These are phyloP conservation scores for Talaromyces verruculosus DNA, from an alignment of 2,329 filamentous ascomycete genomes.

Conservation along the genomic window DNA sequence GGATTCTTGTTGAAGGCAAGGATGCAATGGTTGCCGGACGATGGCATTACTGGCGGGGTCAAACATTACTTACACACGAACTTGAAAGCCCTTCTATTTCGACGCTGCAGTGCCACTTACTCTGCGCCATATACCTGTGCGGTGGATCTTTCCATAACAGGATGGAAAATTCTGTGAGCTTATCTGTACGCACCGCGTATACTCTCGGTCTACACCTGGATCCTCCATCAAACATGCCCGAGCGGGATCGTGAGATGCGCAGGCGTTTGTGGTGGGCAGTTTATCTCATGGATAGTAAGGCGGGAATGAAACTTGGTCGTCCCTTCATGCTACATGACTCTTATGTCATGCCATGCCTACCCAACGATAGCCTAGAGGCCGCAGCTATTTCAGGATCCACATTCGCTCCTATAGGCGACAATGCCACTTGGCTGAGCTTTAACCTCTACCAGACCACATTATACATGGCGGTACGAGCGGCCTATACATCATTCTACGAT, in stretches of 20 bases:
- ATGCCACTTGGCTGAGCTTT: slow-evolving; percentile 17
- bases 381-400: slow-evolving; percentile 12
- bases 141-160: slow-evolving; percentile 17
- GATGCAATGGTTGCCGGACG: slow-evolving; percentile 16
- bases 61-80: slow-evolving; percentile 14
- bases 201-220: slow-evolving; percentile 17
- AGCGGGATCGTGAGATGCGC: slow-evolving; percentile 9
- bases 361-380: slow-evolving; percentile 9
- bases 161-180: slow-evolving; percentile 8
- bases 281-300: slow-evolving; percentile 10
- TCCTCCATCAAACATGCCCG: slow-evolving; percentile 4
- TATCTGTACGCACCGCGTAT: slow-evolving; percentile 16
- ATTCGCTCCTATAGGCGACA: slow-evolving; percentile 17
- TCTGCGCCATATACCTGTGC: slow-evolving; percentile 18
- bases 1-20: slow-evolving; percentile 6
- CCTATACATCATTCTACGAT: slow-evolving; percentile 11
- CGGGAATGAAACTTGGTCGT: slow-evolving; percentile 17
- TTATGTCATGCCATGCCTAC: slow-evolving; percentile 6
- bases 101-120: slow-evolving; percentile 16
- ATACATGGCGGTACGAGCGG: slow-evolving; percentile 8
- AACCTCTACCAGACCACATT: slow-evolving; percentile 12
- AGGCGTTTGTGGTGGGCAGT: slow-evolving; percentile 18
- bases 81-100: slow-evolving; percentile 17
- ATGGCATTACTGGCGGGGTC: slow-evolving; percentile 16
- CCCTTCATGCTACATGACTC: slow-evolving; percentile 12